These are phyloP conservation scores for Steccherinum ochraceum DNA, from an alignment of 768 basidiomycete species.

Conservation along the genomic window DNA sequence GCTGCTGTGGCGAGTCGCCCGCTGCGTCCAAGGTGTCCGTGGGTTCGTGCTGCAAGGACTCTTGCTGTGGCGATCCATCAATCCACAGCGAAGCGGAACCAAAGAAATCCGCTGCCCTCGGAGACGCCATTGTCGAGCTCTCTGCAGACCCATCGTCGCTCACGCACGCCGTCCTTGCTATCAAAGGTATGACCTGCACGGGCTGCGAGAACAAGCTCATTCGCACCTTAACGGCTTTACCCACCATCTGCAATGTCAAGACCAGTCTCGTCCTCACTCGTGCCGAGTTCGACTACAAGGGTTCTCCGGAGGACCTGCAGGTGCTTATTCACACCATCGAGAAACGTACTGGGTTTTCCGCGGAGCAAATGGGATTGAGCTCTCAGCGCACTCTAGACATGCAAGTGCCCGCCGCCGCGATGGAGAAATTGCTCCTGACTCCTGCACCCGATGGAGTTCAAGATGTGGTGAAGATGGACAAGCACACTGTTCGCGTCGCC, in stretches of 20 bases:
- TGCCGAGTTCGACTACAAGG: slow-evolving; percentile 24
- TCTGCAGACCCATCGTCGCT: not conserved
- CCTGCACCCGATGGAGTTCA: slow-evolving; percentile 14
- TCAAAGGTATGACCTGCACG: slow-evolving; percentile 25
- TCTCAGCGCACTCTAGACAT: slow-evolving; percentile 13
- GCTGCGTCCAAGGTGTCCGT: slow-evolving; percentile 8
- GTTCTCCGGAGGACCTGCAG: slow-evolving; percentile 11
- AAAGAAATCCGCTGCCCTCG: not conserved
- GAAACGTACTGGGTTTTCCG: slow-evolving; percentile 22
- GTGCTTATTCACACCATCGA: slow-evolving; percentile 17
- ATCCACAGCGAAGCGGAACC: not conserved
- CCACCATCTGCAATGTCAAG: slow-evolving; percentile 20
- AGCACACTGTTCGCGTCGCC: slow-evolving; percentile 10
- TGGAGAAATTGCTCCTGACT: slow-evolving; percentile 10
- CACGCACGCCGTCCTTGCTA: slow-evolving; percentile 17
- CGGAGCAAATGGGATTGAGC: slow-evolving; percentile 15
- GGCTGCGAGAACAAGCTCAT: slow-evolving; percentile 26
- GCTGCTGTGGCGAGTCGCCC: slow-evolving; percentile 8
- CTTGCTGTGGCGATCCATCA: slow-evolving; percentile 6
- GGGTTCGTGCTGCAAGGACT: slow-evolving; percentile 11
- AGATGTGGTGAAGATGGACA: slow-evolving; percentile 6
- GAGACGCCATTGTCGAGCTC: not conserved
- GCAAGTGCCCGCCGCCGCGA: slow-evolving; percentile 2
- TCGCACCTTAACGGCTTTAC: slow-evolving; percentile 12
- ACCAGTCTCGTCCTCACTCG: slow-evolving; percentile 23